phyloP scores from a whole-genome alignment of 177 flowering plant species.

The Tripterygium wilfordii region DNA sequence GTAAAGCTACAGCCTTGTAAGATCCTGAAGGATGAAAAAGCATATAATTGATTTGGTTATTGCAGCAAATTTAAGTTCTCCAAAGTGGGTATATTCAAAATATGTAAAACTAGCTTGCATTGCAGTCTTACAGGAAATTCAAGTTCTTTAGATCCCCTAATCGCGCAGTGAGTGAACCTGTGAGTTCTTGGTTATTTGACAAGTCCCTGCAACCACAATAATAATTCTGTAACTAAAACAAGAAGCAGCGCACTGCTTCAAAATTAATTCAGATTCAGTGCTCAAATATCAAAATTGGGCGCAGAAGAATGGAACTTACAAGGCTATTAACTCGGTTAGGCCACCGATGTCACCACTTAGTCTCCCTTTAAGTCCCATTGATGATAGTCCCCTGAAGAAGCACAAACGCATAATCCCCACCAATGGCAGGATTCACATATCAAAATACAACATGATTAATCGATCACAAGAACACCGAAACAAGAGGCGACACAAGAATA shows the following conservation, averaged over 20 bases:
- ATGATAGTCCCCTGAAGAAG: conserved; percentile 52
- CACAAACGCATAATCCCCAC: too few species aligned
- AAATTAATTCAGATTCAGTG: neutral
- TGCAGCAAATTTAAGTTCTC: neutral
- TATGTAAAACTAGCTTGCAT: too few species aligned
- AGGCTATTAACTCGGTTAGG: conserved; percentile 50
- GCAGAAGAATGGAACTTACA: too few species aligned
- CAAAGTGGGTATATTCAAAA: too few species aligned
- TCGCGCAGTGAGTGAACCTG: conserved; percentile 43
- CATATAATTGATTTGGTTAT: neutral
- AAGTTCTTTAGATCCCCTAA: conserved; percentile 48
- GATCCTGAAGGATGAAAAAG: conserved; percentile 35
- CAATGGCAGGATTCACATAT: too few species aligned
- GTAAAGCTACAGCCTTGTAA: conserved; percentile 72
- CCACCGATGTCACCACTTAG: conserved; percentile 66
- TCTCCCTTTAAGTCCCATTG: conserved; percentile 56
- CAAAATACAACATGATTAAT: neutral
- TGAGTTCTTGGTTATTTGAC: conserved; percentile 47
- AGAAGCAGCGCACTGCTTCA: too few species aligned
- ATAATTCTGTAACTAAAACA: too few species aligned
- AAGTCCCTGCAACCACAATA: conserved; percentile 41
- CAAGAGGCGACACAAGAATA: neutral
- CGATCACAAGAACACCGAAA: neutral
- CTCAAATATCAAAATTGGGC: too few species aligned
- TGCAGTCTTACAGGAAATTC: conserved; percentile 40